Evolutionary conservation across 805 yeast species (phyloP).

Genomic region (Candida hungchunana): DNA sequence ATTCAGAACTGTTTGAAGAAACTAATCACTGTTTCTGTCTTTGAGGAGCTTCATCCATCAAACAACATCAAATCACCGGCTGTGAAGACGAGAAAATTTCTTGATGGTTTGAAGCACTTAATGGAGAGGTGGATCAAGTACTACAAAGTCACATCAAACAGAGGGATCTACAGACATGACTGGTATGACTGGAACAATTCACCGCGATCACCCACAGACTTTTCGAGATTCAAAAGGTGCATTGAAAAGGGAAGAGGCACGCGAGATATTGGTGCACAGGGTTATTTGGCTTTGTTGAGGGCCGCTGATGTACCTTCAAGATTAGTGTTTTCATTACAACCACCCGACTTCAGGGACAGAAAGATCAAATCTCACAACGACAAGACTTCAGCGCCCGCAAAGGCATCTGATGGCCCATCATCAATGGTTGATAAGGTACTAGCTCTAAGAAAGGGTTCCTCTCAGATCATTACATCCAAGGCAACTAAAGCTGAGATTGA

Average conservation of each 20-base stretch:
- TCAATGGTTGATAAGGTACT: conserved; percentile 16
- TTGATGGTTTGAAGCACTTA: conserved; percentile 71
- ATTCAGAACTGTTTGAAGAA: conserved; percentile 39
- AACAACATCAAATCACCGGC: conserved; percentile 34
- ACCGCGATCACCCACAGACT: conserved; percentile 21
- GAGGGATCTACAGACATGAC: conserved; percentile 36
- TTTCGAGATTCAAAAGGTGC: conserved; percentile 39
- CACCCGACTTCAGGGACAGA: conserved; percentile 69
- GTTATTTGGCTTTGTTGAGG: conserved; percentile 73
- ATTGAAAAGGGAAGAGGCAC: conserved; percentile 57
- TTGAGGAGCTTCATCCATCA: conserved; percentile 46
- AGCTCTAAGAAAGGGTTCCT: conserved; percentile 20
- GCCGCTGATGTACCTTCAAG: conserved; percentile 69
- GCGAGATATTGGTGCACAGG: conserved; percentile 79
- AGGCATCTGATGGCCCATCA: too few relatives aligned
- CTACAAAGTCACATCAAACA: conserved; percentile 43
- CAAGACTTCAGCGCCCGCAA: too few relatives aligned
- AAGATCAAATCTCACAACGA: conserved; percentile 11
- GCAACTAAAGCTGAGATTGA: conserved; percentile 23
- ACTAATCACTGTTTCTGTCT: conserved; percentile 44
- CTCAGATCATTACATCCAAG: conserved; percentile 3
- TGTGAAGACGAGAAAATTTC: conserved; percentile 54
- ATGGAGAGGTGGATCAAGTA: conserved; percentile 57
- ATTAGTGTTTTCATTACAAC: conserved; percentile 78
- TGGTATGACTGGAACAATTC: conserved; percentile 37